Base-by-base conservation (phyloP, 805 yeast genomes). In the Ogataea trehaloabstinens region DNA sequence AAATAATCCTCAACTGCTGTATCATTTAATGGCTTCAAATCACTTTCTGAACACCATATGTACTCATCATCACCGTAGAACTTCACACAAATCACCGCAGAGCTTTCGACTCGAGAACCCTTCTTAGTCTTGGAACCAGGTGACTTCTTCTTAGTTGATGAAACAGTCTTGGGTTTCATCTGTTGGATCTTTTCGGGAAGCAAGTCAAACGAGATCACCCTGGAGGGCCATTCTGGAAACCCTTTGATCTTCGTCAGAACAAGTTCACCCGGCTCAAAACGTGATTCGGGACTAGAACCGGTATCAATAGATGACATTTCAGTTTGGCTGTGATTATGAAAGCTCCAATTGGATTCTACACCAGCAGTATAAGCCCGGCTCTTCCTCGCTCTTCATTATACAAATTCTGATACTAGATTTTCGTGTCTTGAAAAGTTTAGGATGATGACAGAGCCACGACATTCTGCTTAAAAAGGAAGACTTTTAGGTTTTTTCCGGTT, bases 201-300 rank as follows among this genome's bases (percentile, higher is more conserved):
- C 6, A 76, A 60, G 13, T 71, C 69, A 42, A 67, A 74, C 1
- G 80, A 82, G 4, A 86, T 72, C 4, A 85, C 79, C 78, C 86
- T 80, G 2, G 90, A 89, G 0, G 96, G 96, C 96, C 96, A 87
- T 29, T 90, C 83, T 2, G 95, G 85, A 56, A 80, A 87, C 6
- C 95, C 95, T 54, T 85, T 87, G 34, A 87, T 79, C 60, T 87
- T 87, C 6, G 93, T 93, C 18, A 87, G 68, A 1, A 87, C 85
- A 4, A 78, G 60, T 19, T 69, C 62, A 4, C 82, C 80, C 2
- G 81, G 75, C 4, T 37, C 22, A 30, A 42, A 49, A 36, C 17
- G 20, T 19, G 30, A 15, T 15, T 24, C 16, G 15, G 27, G 6
- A 3, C 24, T 15, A 13, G 24, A n/a, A 18, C 19, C 19, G 12